Base-by-base conservation (phyloP, 2,329 filamentous ascomycete species). In the Trichoderma aggressivum region DNA sequence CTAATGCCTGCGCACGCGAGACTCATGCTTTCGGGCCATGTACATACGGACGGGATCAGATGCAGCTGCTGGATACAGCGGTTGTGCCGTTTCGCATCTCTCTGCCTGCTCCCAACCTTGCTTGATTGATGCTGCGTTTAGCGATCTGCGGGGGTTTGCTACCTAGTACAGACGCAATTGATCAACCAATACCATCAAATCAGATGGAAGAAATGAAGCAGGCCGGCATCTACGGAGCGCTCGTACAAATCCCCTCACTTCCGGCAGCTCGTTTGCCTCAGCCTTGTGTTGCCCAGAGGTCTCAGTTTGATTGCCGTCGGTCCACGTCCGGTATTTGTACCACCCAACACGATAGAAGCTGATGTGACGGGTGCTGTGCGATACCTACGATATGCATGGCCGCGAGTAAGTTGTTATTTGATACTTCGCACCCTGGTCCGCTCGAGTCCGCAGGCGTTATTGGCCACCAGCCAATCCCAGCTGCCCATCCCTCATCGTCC, bases 401-500 rank as follows among this genome's bases (percentile, higher is more conserved):
- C 21, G 21, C 47, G 47, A 53, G 47, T 53, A 53, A 53, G 47
- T 53, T 14, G n/a, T 53, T 53, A 53, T 53, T 53, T 53, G 47
- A 53, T 53, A 53, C 21, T 53, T 53, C 11, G 47, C 47, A 53
- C 47, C 47, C 47, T 14, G 47, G 53, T 18, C 64, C 8, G 34
- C 32, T 59, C 21, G 67, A 36, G 16, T 32, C 47, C 21, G 21
- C n/a, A 47, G 30, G 43, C 34, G 43, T 30, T 34, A 34, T 58
- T 50, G 32, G 43, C 60, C 26, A 70, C 61, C 55, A 65, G 53
- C 36, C 43, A 65, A 32, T 47, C 61, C 39, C 53, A 50, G 69
- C 26, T 16, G 69, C 36, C 62, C 69, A 24, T 47, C 36, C 36
- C 56, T 50, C 53, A 50, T 59, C 69, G 69, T 65, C 69, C 61